Evolutionary conservation across 129 eudicot species (phyloP), one percentile per base, ranked within the genome.

Genomic region (Centella asiatica): DNA sequence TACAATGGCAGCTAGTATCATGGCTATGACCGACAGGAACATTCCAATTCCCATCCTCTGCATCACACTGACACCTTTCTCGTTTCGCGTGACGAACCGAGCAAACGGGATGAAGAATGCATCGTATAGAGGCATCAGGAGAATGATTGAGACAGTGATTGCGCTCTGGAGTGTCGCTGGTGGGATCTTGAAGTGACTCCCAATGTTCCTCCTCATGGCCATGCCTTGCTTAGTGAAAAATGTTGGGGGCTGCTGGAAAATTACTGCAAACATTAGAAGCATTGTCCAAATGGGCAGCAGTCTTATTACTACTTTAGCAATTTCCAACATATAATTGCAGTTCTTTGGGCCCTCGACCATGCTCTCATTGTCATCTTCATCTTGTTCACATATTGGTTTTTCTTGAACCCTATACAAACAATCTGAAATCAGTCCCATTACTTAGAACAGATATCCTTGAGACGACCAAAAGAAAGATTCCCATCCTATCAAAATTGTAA

Each of bases 191-290:
- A 87, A 88, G 36, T 46, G 60, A 68, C 56, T 65, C 60, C 99
- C 96, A 44, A 93, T 76, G 87, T 78, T 83, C 37, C 99, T 44
- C 52, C 66, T 82, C 99, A 93, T 93, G 26, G 96, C 69, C 87
- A 85, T 82, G 33, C 99, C 99, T 76, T 93, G 99, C 61, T 88
- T 88, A 22, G 95, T 93, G 83, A 93, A 93, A 62, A 93, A 93
- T 1, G 99, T 93, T 1, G 86, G 78, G 0, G 99, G 99, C 51
- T 74, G 99, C 53, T 93, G 99, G 81, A 93, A 93, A 11, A 93
- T 85, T 4, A 93, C 99, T 4, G 99, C 96, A 66, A 93, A 93
- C 87, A 93, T 78, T 0, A 93, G 86, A 13, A 93, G 66, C 80
- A 77, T 93, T 4, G 79, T 69, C 99, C 99, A 93, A 6, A 93